Evolutionary conservation across 306 rosid genomes (phyloP).

Genomic region (Erythrophleum fordii): DNA sequence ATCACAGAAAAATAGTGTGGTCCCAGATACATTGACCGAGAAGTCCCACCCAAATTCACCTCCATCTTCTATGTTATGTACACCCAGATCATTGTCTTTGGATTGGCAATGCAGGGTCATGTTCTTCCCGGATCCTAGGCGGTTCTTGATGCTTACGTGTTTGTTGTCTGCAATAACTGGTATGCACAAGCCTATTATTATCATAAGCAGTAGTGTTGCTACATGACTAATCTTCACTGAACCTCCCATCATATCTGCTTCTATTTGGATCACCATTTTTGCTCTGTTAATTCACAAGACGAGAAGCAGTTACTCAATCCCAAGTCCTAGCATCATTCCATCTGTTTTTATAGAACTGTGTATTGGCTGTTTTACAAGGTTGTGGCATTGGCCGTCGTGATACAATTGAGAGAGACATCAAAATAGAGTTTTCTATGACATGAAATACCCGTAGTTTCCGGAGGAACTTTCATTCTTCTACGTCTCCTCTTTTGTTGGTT

Average conservation of each 20-base stretch:
- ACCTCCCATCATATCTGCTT: conserved; percentile 16
- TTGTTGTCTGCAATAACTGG: conserved; percentile 23
- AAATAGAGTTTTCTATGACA: not conserved
- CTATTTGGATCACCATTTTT: not conserved
- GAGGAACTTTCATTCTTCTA: not conserved
- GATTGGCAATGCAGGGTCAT: conserved; percentile 57
- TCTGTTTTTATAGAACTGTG: not conserved
- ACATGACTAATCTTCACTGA: conserved; percentile 21
- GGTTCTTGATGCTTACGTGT: conserved; percentile 54
- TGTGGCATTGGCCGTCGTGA: conserved; percentile 22
- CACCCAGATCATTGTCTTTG: conserved; percentile 42
- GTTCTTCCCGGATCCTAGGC: conserved; percentile 48
- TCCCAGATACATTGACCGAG: conserved; percentile 26
- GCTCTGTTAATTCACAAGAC: not conserved
- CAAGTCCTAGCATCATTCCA: not conserved
- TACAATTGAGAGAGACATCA: not conserved
- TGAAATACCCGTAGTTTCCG: not conserved
- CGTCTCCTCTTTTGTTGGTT: not conserved
- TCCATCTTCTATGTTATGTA: conserved; percentile 37
- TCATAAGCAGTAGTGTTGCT: conserved; percentile 30
- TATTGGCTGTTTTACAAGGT: not conserved
- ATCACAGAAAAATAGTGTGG: conserved; percentile 53
- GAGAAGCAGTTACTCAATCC: not conserved
- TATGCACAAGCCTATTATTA: conserved; percentile 36
- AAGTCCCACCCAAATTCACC: conserved; percentile 50